A percentile compares a stretch with the other conserved stretches of the same genome.
phyloP scores from a whole-genome alignment of 768 basidiomycete species.

The Termitomyces sp. region DNA sequence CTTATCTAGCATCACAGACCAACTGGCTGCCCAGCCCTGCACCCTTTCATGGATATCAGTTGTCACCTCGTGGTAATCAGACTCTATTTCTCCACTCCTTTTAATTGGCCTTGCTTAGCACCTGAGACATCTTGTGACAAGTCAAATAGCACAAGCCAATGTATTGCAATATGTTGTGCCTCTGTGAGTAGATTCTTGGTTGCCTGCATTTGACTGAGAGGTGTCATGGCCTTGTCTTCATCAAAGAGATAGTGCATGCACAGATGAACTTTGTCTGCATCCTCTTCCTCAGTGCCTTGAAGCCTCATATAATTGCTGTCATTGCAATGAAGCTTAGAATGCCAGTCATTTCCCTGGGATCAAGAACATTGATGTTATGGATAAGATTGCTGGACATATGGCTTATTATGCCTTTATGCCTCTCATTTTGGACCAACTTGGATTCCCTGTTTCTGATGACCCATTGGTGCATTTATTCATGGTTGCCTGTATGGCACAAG shows the following conservation, averaged over 20 bases:
- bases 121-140: conserved; percentile 73
- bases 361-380: conserved; percentile 96
- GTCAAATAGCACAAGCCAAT: conserved; percentile 91
- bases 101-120: conserved; percentile 46
- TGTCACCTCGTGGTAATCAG: too few relatives aligned
- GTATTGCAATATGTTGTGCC: conserved; percentile 94
- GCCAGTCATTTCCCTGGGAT: conserved; percentile 87
- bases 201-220: conserved; percentile 96
- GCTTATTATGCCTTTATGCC: conserved; percentile 96
- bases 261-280: conserved; percentile 89
- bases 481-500: background rate
- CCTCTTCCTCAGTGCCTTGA: conserved; percentile 86
- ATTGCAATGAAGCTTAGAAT: conserved; percentile 72
- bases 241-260: conserved; percentile 94
- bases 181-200: conserved; percentile 96
- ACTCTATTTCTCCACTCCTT: too few relatives aligned
- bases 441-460: conserved; percentile 95
- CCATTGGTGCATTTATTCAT: conserved; percentile 63
- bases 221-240: conserved; percentile 98
- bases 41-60: too few relatives aligned
- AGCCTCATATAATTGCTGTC: conserved; percentile 94
- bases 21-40: too few relatives aligned
- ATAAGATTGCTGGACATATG: conserved; percentile 80
- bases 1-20: too few relatives aligned
- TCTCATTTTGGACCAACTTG: conserved; percentile 86